A percentile compares a stretch with the other conserved stretches of the same genome.
Conservation (phyloP, 495 filamentous ascomycete genomes). For the Massariosphaeria phaeospora region DNA sequence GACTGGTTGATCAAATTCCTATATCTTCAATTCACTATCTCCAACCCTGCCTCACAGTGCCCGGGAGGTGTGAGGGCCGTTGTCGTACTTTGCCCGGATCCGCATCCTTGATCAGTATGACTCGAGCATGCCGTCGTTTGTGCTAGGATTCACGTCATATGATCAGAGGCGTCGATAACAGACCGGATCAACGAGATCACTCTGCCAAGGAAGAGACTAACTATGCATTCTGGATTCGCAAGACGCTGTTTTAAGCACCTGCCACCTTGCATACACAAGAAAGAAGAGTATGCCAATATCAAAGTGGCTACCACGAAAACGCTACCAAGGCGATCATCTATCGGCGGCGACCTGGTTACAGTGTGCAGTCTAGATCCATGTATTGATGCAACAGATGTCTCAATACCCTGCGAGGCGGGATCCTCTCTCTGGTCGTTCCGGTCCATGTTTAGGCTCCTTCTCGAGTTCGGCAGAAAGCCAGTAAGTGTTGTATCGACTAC, state of each 20-base stretch:
- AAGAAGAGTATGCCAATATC: background rate
- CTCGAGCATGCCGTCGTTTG: background rate
- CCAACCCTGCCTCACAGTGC: background rate
- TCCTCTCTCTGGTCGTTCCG: no score
- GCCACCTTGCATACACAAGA: background rate
- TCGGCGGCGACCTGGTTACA: no score
- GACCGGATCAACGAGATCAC: background rate
- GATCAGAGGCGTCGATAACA: background rate
- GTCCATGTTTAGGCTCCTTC: no score
- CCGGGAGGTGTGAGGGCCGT: background rate
- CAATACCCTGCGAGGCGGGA: no score
- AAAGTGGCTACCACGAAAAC: background rate
- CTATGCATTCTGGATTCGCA: background rate
- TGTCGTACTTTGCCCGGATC: background rate
- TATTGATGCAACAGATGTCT: no score
- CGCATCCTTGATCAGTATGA: background rate
- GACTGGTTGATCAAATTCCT: constrained; percentile 1
- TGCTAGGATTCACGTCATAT: constrained; percentile 8
- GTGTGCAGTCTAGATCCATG: no score
- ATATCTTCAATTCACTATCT: background rate
- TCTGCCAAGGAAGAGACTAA: background rate
- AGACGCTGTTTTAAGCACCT: constrained; percentile 6
- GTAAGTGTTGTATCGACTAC: no score
- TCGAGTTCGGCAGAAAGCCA: no score
- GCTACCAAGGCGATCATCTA: no score